These are phyloP conservation scores for Aspergillus candidus DNA, from an alignment of 2,329 filamentous ascomycete genomes.

Conservation along the genomic window DNA sequence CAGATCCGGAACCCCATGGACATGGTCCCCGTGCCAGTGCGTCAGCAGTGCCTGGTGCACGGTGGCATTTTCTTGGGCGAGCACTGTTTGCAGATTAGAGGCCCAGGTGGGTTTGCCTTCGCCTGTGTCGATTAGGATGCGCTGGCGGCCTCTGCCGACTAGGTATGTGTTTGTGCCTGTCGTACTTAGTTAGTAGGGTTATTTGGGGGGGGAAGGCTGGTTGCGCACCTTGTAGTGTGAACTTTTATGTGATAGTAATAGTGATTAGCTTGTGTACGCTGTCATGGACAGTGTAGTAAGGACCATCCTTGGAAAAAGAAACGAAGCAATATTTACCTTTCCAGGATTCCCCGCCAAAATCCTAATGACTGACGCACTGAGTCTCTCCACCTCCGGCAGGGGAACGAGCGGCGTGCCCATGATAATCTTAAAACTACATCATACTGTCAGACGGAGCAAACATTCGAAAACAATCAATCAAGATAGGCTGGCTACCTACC, in stretches of 20 bases:
- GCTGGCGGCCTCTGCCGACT: slow-evolving; percentile 64
- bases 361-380: slow-evolving; percentile 72
- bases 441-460: too few species aligned
- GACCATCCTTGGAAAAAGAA: too few species aligned
- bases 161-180: slow-evolving; percentile 89
- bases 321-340: slow-evolving; percentile 49
- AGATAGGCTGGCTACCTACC: too few species aligned
- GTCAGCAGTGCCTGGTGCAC: slow-evolving; percentile 71
- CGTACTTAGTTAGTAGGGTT: neutral
- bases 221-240: slow-evolving; percentile 52
- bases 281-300: neutral
- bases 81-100: slow-evolving; percentile 55
- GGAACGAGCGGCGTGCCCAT: slow-evolving; percentile 59
- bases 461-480: too few species aligned
- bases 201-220: neutral
- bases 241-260: slow-evolving; percentile 26
- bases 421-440: neutral
- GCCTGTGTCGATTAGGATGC: slow-evolving; percentile 85
- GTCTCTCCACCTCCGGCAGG: slow-evolving; percentile 67
- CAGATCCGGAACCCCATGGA: slow-evolving; percentile 67
- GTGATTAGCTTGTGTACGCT: too few species aligned
- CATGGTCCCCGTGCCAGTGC: slow-evolving; percentile 90
- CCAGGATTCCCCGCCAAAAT: slow-evolving; percentile 87
- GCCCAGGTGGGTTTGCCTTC: slow-evolving; percentile 74
- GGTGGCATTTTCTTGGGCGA: slow-evolving; percentile 61